Percentiles rank a stretch among this genome's conserved stretches.
Conservation (phyloP, 2,329 filamentous ascomycete species). For the Seiridium cupressi region DNA sequence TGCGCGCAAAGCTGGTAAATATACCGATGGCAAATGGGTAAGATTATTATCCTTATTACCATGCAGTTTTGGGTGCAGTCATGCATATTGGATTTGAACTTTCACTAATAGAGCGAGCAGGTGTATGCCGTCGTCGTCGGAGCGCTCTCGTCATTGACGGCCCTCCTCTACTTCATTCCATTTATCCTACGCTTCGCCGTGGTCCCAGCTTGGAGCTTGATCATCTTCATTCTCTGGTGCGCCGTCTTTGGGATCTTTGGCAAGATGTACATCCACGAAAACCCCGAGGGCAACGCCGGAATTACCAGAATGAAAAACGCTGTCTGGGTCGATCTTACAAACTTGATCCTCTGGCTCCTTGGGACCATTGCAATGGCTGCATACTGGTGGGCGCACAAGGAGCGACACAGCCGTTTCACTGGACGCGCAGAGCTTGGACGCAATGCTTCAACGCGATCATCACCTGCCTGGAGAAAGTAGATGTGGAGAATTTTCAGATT, state of each 20-base stretch:
- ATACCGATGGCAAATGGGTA: constrained; percentile 70
- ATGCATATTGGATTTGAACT: background rate
- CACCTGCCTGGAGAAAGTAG: constrained; percentile 15
- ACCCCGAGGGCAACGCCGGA: constrained; percentile 60
- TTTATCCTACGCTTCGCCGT: constrained; percentile 52
- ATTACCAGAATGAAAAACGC: constrained; percentile 80
- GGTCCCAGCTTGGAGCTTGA: constrained; percentile 66
- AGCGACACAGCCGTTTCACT: constrained; percentile 54
- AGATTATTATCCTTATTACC: constrained; percentile 18
- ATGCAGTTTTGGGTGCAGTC: background rate
- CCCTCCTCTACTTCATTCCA: constrained; percentile 64
- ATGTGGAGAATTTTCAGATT: background rate
- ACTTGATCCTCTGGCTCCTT: constrained; percentile 73
- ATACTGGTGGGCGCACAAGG: constrained; percentile 59
- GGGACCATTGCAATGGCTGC: constrained; percentile 53
- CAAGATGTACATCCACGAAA: constrained; percentile 70
- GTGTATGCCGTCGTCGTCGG: constrained; percentile 72
- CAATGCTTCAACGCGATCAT: constrained; percentile 18
- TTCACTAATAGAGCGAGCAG: constrained; percentile 30
- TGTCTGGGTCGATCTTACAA: constrained; percentile 78
- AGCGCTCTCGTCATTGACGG: constrained; percentile 62
- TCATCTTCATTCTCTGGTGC: constrained; percentile 78
- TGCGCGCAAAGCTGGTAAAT: constrained; percentile 46
- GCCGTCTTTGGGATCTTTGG: constrained; percentile 83
- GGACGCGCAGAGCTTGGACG: constrained; percentile 51